Base-by-base conservation (phyloP, 129 eudicot species). In the sunflower (Helianthus annuus) region DNA sequence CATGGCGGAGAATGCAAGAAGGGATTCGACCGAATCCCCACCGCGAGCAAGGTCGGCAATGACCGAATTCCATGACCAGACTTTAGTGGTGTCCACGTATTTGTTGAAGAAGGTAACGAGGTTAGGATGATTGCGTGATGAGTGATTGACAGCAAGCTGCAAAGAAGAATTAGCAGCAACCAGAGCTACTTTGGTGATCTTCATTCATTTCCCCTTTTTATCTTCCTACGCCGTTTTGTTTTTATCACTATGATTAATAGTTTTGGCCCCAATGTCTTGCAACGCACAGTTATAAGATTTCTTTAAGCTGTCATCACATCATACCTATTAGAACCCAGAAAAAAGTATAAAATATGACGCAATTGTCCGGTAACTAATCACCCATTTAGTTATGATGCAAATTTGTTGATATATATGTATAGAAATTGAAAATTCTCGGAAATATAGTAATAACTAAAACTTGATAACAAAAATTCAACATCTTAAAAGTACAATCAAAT, bases 1-100 rank as follows among this genome's bases (percentile, higher is more conserved):
- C 76, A 80, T 69, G 68, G 84, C 76, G 17, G 84, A 71, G 74
- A 80, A 80, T 29, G 84, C 84, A 45, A 76, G 80, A 42, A 80
- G 84, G 52, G 84, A 70, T 10, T 80, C 84, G 65, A 75, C 73
- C 0, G 84, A 80, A 45, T 80, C 80, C 34, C 84, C 84, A 7
- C 77, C 69, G 12, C 81, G 84, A 40, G 80, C 80, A 24, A 80
- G 73, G 64, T 80, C 84, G 1, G 80, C 77, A 10, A 80, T 80
- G 52, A 80, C 80, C 2, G 84, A 54, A 38, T 80, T 80, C 84
- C 84, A 80, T 16, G 84, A 80, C 77, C 73, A 71, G 55, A 80
- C 81, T 64, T 75, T 75, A 51, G 73, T 63, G 52, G 80, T 75
- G 80, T 80, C 67, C 6, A 75, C 84, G 51, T 80, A 75, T 69